phyloP scores from a whole-genome alignment of 331 rosid genomes.

The Spiraea crenata region DNA sequence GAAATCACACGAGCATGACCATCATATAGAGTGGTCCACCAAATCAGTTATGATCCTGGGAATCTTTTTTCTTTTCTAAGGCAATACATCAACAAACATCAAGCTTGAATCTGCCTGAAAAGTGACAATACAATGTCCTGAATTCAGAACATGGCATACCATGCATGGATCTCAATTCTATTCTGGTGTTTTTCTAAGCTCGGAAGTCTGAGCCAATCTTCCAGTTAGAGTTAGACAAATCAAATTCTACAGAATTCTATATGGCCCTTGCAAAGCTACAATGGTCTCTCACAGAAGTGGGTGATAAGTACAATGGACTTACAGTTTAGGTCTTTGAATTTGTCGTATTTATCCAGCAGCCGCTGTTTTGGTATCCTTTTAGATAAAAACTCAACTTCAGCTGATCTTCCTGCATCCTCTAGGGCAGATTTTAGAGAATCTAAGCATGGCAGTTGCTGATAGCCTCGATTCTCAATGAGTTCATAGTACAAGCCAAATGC shows the following conservation, averaged over 20 bases:
- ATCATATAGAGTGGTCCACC: not conserved
- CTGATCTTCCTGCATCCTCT: conserved; percentile 44
- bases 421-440: conserved; percentile 47
- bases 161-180: not conserved
- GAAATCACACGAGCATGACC: not conserved
- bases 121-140: not conserved
- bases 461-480: conserved; percentile 55
- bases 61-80: not conserved
- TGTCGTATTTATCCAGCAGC: conserved; percentile 17
- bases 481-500: conserved; percentile 64
- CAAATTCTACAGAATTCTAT: no score
- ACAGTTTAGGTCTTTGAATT: conserved; percentile 21
- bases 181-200: not conserved
- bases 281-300: no score
- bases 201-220: no score
- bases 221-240: no score
- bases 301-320: conserved; percentile 10
- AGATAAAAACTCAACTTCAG: conserved; percentile 60
- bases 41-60: not conserved
- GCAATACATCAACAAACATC: not conserved
- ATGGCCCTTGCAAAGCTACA: not conserved
- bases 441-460: conserved; percentile 50
- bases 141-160: no score
- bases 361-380: conserved; percentile 44
- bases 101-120: not conserved